Evolutionary conservation across 192 early-diverging fungal genomes (phyloP), one percentile per base, ranked within the genome.

Genomic region (Coemansia biformis): DNA sequence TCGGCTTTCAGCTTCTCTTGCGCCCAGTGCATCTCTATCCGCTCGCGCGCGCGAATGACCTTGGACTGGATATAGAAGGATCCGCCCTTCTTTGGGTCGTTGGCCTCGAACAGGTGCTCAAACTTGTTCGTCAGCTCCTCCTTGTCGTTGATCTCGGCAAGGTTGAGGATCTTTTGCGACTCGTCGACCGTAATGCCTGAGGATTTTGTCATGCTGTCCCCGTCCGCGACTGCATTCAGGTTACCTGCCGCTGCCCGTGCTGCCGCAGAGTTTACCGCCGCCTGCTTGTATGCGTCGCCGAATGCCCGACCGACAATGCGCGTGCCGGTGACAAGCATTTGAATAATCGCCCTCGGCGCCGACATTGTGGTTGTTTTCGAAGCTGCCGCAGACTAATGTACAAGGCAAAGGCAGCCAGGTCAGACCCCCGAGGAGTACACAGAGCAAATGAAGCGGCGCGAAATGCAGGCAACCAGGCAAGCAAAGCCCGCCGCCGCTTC

Each of bases 1-100:
- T 74, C 59, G 11, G 70, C 70, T 43, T 58, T 53, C 8, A 74
- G 46, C 35, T 63, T 76, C 31, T 65, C 58, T 39, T 76, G 66
- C 26, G 81, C 82, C 75, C 88, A 76, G 54, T 96, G 91, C 79
- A 91, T 74, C 41, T 96, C 93, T 50, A 96, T 71, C 57, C 96
- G 86, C 67, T 98, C 96, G 46, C 90, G 89, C 18, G 96, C 96
- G 40, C 91, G 68, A 10, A 89, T 81, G 7, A 98, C 81, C 63
- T 98, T 98, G 29, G 89, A 90, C 48, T 96, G 93, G 22, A 98
- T 48, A 59, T 98, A 98, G 36, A 93, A 87, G 5, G 92, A 91
- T 8, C 95, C 95, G 32, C 92, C 93, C 28, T 78, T 74, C 23
- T 82, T 71, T 24, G 85, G 79, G 55, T 94, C 91, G 61, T 98